Evolutionary conservation across 2,329 filamentous ascomycete species (phyloP).

Genomic region (Arthrinium puccinioides): DNA sequence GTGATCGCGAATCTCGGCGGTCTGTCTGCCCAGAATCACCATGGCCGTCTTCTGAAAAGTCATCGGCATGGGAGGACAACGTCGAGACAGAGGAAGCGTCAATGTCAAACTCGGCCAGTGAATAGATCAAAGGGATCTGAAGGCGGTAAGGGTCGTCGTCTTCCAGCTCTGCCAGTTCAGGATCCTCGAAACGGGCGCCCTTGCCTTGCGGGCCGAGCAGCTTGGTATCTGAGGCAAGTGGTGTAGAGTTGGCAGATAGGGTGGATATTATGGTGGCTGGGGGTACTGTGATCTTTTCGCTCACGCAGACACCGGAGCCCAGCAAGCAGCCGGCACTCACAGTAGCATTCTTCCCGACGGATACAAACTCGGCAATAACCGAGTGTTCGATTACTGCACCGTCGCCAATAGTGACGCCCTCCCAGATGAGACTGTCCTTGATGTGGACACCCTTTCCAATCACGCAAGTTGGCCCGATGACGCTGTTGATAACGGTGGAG

Average conservation of each 20-base stretch:
- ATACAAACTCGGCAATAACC: conserved; percentile 67
- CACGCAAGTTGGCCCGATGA: conserved; percentile 76
- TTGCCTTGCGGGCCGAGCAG: conserved; percentile 44
- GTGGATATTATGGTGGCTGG: conserved; percentile 28
- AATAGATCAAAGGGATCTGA: conserved; percentile 50
- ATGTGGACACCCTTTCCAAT: conserved; percentile 81
- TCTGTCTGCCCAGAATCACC: conserved; percentile 47
- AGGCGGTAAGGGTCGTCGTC: conserved; percentile 42
- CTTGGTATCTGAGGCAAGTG: conserved; percentile 31
- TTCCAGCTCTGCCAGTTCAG: conserved; percentile 42
- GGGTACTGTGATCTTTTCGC: conserved; percentile 47
- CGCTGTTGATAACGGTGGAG: conserved; percentile 63
- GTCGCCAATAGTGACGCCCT: conserved; percentile 71
- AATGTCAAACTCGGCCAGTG: conserved; percentile 43
- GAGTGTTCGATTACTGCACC: conserved; percentile 62
- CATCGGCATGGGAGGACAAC: conserved; percentile 57
- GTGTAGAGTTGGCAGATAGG: conserved; percentile 28
- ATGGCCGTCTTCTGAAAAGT: conserved; percentile 58
- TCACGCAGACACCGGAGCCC: conserved; percentile 69
- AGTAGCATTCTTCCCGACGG: conserved; percentile 62
- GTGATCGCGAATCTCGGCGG: conserved; percentile 47
- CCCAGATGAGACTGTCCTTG: conserved; percentile 83
- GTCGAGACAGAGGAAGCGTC: conserved; percentile 50
- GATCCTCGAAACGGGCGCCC: conserved; percentile 39
- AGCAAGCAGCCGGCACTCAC: conserved; percentile 70